Evolutionary conservation across 1,284 basidiomycete genomes (phyloP).

Genomic region (Microbotryum violaceum): DNA sequence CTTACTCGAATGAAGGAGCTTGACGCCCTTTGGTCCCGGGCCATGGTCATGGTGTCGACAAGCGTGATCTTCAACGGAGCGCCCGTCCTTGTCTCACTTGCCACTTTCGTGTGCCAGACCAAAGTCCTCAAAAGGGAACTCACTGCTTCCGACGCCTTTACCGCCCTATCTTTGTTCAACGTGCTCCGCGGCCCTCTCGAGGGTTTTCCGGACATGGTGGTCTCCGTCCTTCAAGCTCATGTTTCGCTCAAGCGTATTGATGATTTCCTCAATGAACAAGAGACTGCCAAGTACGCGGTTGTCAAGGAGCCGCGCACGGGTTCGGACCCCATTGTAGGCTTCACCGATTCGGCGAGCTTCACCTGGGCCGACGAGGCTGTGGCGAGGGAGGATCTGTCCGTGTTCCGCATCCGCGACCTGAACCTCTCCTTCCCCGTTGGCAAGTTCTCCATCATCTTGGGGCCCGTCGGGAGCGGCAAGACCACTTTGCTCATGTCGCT

Average conservation of each 20-base stretch:
- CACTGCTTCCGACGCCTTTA: constrained; percentile 45
- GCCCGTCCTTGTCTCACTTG: constrained; percentile 28
- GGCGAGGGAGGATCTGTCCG: constrained; percentile 21
- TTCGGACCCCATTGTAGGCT: constrained; percentile 46
- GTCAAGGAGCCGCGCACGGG: constrained; percentile 38
- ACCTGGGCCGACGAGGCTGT: constrained; percentile 35
- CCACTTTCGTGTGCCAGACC: constrained; percentile 40
- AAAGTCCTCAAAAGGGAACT: constrained; percentile 42
- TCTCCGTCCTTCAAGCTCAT: constrained; percentile 46
- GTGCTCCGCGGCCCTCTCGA: constrained; percentile 44
- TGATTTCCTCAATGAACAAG: constrained; percentile 48
- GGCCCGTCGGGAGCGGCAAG: constrained; percentile 46
- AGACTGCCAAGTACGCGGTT: constrained; percentile 51
- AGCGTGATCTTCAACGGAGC: constrained; percentile 41
- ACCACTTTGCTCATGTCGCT: constrained; percentile 48
- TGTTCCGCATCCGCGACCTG: constrained; percentile 47
- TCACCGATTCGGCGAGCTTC: constrained; percentile 45
- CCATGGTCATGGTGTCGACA: constrained; percentile 42
- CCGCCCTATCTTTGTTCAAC: constrained; percentile 51
- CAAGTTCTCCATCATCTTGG: constrained; percentile 42
- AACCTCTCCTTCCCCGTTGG: constrained; percentile 54
- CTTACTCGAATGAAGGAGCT: constrained; percentile 46
- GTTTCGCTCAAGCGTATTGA: constrained; percentile 44
- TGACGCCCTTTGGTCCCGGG: constrained; percentile 42
- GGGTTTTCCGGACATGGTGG: constrained; percentile 39